These are phyloP conservation scores for Eragrostis curvula DNA, from an alignment of 176 grass and related monocot species.

Conservation along the genomic window DNA sequence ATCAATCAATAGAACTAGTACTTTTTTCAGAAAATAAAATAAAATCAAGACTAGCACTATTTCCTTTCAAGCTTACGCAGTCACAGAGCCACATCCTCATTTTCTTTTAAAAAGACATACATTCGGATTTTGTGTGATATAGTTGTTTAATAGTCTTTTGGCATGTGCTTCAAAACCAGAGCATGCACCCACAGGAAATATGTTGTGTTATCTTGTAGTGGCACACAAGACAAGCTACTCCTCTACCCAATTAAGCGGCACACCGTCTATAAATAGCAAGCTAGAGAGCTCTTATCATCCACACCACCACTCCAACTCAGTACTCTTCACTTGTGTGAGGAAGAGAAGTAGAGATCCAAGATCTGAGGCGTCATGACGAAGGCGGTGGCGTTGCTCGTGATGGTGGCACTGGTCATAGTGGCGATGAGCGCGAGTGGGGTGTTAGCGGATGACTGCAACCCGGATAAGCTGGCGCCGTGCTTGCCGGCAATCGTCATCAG, in stretches of 20 bases:
- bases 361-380: background rate
- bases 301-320: background rate
- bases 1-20: too few relatives aligned
- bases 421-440: background rate
- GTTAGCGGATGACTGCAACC: conserved; percentile 33
- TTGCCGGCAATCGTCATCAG: conserved; percentile 24
- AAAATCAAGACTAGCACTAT: too few relatives aligned
- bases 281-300: background rate
- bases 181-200: background rate
- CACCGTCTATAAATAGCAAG: background rate
- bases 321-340: background rate
- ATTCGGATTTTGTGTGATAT: too few relatives aligned
- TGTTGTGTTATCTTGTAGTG: background rate
- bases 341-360: background rate
- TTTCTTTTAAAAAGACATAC: too few relatives aligned
- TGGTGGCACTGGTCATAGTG: background rate
- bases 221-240: background rate
- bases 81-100: too few relatives aligned
- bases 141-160: too few relatives aligned
- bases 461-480: conserved; percentile 22
- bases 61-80: too few relatives aligned
- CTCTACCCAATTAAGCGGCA: background rate
- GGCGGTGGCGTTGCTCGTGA: background rate
- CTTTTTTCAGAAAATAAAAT: too few relatives aligned
- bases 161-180: background rate